phyloP scores from a whole-genome alignment of 2,329 filamentous ascomycete species.

The Coleophoma crateriformis region DNA sequence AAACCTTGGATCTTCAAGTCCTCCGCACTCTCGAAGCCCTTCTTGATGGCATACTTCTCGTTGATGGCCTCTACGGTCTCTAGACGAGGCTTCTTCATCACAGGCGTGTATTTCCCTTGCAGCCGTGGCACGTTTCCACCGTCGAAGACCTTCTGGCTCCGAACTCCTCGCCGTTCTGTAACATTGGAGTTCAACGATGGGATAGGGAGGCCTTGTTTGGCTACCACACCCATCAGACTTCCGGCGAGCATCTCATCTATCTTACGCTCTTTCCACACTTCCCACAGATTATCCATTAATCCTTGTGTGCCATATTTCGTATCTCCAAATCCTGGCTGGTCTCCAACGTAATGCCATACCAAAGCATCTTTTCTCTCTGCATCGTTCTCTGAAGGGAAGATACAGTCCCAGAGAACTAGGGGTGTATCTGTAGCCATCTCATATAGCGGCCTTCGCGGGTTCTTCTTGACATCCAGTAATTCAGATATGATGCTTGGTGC shows the following conservation, averaged over 20 bases:
- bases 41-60: constrained; percentile 55
- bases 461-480: constrained; percentile 66
- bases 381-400: constrained; percentile 60
- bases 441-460: constrained; percentile 77
- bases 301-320: constrained; percentile 60
- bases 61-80: constrained; percentile 50
- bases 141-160: constrained; percentile 40
- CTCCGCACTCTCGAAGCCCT: constrained; percentile 48
- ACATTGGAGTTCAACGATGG: neutral
- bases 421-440: constrained; percentile 87
- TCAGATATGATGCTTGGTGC: constrained; percentile 64
- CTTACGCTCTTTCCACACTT: constrained; percentile 75
- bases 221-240: constrained; percentile 61
- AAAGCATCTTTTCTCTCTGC: constrained; percentile 51
- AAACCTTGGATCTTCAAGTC: constrained; percentile 33
- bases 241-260: constrained; percentile 84
- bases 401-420: constrained; percentile 92
- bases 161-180: constrained; percentile 14
- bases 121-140: constrained; percentile 47
- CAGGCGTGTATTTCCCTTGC: constrained; percentile 47
- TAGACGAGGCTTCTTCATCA: constrained; percentile 45
- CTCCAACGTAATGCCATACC: constrained; percentile 74
- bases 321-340: constrained; percentile 49
- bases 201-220: constrained; percentile 29
- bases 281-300: constrained; percentile 74